These are phyloP conservation scores for Pseudozyma flocculosa DNA, from an alignment of 1,284 basidiomycete species.

Conservation along the genomic window DNA sequence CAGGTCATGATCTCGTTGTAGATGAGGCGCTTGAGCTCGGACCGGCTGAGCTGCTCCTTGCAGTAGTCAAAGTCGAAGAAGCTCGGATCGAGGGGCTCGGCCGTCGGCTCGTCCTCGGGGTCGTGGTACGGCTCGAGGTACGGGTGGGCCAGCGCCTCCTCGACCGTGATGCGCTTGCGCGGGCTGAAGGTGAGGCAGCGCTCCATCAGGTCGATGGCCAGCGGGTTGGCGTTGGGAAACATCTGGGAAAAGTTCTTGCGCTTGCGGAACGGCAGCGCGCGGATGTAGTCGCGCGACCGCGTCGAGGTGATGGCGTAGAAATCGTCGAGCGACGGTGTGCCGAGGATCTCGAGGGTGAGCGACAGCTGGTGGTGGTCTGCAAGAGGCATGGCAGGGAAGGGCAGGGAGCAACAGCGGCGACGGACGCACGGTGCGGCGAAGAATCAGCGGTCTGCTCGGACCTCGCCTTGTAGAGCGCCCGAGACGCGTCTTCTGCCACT, in stretches of 20 bases:
- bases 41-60: slow-evolving; percentile 61
- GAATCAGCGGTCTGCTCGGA: too few species aligned
- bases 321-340: slow-evolving; percentile 66
- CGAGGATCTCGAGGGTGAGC: slow-evolving; percentile 66
- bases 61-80: slow-evolving; percentile 56
- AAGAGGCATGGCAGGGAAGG: slow-evolving; percentile 64
- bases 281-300: slow-evolving; percentile 85
- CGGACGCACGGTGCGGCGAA: too few species aligned
- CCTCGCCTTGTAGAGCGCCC: too few species aligned
- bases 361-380: slow-evolving; percentile 63
- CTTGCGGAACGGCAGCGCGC: slow-evolving; percentile 87
- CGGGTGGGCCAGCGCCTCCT: slow-evolving; percentile 54
- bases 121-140: slow-evolving; percentile 57
- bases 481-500: slow-evolving; percentile 34
- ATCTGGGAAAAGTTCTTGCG: slow-evolving; percentile 74
- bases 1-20: slow-evolving; percentile 48
- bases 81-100: slow-evolving; percentile 50
- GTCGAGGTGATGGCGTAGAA: slow-evolving; percentile 73
- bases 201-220: slow-evolving; percentile 77
- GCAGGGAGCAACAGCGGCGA: too few species aligned
- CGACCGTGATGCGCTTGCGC: slow-evolving; percentile 54
- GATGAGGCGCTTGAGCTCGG: slow-evolving; percentile 51
- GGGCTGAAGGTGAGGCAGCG: slow-evolving; percentile 72
- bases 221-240: slow-evolving; percentile 74
- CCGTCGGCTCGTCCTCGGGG: slow-evolving; percentile 55